Base-by-base conservation (phyloP, 805 yeast genomes). In the Candida pseudoglaebosa region DNA sequence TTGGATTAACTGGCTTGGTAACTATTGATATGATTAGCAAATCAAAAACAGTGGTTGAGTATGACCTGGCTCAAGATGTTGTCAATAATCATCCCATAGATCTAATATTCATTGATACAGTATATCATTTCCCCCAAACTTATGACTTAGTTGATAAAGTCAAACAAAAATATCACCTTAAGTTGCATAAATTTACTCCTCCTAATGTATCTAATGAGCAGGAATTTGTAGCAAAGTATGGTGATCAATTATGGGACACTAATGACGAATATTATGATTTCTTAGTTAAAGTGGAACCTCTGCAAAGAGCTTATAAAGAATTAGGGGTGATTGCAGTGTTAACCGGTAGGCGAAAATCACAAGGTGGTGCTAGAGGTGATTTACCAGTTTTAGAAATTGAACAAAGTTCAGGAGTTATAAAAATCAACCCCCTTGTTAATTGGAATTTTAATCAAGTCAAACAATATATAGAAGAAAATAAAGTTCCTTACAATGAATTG, bases 111-210 rank as follows among this genome's bases (percentile, higher is more conserved):
- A 71, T 90, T 34, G 97, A 91, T 57, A 91, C 98, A 0, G 66
- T 91, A 45, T 86, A 90, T 54, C 97, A 91, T 60, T 91, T 91
- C 70, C 89, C 91, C n/a, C 98, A 91, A 59, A 91, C 98, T 1
- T 64, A 82, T 31, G 87, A 82, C 3, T 71, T 91, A 28, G 82
- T 90, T 4, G 70, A 75, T 2, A 67, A 63, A 9, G 73, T 91
- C 29, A 65, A 76, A 50, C 46, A 52, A 12, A 73, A 68, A 43
- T 91, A 91, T 57, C 38, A 47, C 19, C 73, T 79, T 2, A 68
- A 67, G 19, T 59, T 90, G 17, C 82, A 86, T 48, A 66, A 85
- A 2, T 88, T 70, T 62, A 73, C 72, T 47, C 97, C 98, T 0
- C 50, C 59, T 21, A 83, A 71, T 21, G 76, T 75, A 28, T 53